Evolutionary conservation across 257 asterid species (phyloP), one percentile per base, ranked within the genome.

Genomic region (Echium plantagineum): DNA sequence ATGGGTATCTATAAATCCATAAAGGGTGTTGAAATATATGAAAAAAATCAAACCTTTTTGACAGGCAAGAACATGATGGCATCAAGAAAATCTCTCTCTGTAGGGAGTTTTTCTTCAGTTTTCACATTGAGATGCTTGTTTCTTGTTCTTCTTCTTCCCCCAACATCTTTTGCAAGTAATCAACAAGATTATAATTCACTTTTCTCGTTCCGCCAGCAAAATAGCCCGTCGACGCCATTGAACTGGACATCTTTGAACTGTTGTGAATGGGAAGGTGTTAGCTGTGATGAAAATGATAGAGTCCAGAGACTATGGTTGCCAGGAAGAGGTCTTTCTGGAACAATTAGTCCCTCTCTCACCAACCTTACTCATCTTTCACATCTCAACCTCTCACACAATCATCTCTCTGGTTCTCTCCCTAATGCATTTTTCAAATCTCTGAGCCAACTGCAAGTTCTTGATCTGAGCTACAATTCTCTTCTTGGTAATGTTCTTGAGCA

Each of bases 391-490:
- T 42, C 49, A 10, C 49, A 42, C 49, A 42, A 42, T 12, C 49
- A 42, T 2, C 49, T 42, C 49, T 42, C 49, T 42, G 49, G 10
- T 10, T 42, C 16, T 42, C 49, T 42, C 49, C 49, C 49, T 42
- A 3, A 42, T 42, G 17, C 49, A 42, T 5, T 13, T 13, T 42
- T 13, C 16, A 42, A 42, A 42, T 42, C 49, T 13, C 49, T 42
- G 17, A 42, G 49, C 5, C 7, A 53, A n/a, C 26, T 53, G 1
- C 57, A n/a, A 53, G 21, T 53, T 53, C 24, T 53, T 53, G 57
- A 53, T 53, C 15, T 53, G 2, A 53, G 57, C 57, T 53, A 53
- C 26, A 53, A 53, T 53, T n/a, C 21, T 53, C 24, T 53, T 53
- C 6, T 21, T 17, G 57, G 57, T 21, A 7, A n/a, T 53, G 57